Evolutionary conservation across 148 eudicot genomes (phyloP), one percentile per base, ranked within the genome.

Genomic region (Rhododendron griersonianum): DNA sequence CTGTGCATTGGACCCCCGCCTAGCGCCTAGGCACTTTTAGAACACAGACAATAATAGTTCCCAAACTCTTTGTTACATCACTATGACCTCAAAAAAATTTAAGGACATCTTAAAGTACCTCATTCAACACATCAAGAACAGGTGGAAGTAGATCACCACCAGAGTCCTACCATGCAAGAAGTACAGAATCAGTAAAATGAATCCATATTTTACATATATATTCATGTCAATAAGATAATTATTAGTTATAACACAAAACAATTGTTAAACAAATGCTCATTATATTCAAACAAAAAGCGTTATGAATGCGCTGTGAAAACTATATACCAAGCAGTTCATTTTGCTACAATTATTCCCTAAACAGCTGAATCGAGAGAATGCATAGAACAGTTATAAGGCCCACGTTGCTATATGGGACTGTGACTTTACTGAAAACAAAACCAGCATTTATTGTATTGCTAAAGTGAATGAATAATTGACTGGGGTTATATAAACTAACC

Each of bases 81-180:
- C 71, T 45, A 71, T 45, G 71, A 61, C 67, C 47, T 39, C 41
- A 47, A 30, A 65, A 51, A 48, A 30, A 6, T 33, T 21, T 39
- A 33, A 18, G 61, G 80, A 55, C 75, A 19, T 86, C 28, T 7
- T 9, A 44, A 48, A 67, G 47, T 93, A 97, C 99, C 99, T 97
- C 99, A 85, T 95, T 93, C 85, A 97, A 89, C 59, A 98, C 99
- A 93, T 97, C 98, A 69, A 97, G 96, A 84, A 95, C 99, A 85
- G 87, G 91, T 55, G 98, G 99, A 84, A 97, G 96, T 57, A 94
- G 91, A 91, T 97, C 99, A 71, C 91, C 94, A 63, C 92, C 98
- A 63, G 98, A 91, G 45, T 92, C 99, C 99, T 97, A 91, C 28
- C 74, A 84, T 89, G 45, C 76, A 81, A 80, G 37, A 83, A 18